Conservation (phyloP, 148 eudicot genomes). For the Diospyros kaki region DNA sequence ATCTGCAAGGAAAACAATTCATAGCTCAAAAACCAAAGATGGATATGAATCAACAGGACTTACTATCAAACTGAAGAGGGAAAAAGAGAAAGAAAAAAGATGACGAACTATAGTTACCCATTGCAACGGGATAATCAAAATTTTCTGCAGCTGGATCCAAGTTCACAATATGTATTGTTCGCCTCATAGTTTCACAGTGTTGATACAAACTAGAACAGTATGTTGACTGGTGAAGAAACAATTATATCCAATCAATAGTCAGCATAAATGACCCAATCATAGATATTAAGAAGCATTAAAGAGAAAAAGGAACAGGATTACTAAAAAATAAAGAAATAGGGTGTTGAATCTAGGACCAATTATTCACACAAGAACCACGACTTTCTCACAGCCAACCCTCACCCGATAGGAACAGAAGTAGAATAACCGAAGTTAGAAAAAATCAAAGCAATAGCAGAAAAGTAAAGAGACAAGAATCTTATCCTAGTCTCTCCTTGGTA, state of each 20-base stretch:
- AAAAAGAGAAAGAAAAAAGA: background rate
- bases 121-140: conserved; percentile 91
- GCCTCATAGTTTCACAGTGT: conserved; percentile 67
- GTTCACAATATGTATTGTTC: conserved; percentile 71
- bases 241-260: background rate
- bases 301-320: background rate
- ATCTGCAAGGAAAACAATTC: conserved; percentile 29
- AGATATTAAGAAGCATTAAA: background rate
- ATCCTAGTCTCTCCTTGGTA: too few relatives aligned
- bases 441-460: background rate
- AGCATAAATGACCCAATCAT: background rate
- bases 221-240: conserved; percentile 48
- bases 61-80: background rate
- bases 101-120: conserved; percentile 31
- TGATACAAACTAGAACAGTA: conserved; percentile 83
- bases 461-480: too few relatives aligned
- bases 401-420: too few relatives aligned
- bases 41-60: background rate
- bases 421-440: background rate
- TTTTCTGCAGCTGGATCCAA: conserved; percentile 95
- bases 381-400: too few relatives aligned
- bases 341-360: too few relatives aligned
- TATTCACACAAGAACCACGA: too few relatives aligned
- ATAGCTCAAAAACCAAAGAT: background rate
- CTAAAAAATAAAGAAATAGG: too few relatives aligned